Evolutionary conservation across 345 rosid genomes (phyloP), one percentile per base, ranked within the genome.

Genomic region (Acer campestre): DNA sequence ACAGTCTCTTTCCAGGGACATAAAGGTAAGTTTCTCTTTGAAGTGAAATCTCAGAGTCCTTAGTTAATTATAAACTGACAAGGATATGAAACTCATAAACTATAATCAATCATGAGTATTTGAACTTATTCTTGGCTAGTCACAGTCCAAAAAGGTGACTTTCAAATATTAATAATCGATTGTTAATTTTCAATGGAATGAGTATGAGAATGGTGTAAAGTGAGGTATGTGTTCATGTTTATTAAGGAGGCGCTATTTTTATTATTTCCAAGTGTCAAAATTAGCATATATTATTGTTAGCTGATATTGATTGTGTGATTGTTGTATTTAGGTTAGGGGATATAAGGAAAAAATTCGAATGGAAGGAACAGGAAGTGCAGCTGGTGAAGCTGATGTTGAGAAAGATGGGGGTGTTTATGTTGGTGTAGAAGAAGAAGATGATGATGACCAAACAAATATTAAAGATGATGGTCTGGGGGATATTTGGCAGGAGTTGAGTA

Each of bases 401-500:
- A 85, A 79, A 71, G 93, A 85, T 67, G 85, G 85, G 81, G 98
- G 98, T 70, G 82, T 82, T 35, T 94, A 90, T 64, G 83, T 94
- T 67, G 95, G 97, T 22, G 88, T 80, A 25, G 90, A 84, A 40
- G 87, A 89, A 11, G 84, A 81, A 70, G 91, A 77, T 49, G 84
- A 85, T 73, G 78, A 79, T 80, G 18, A 56, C 75, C 82, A 69
- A 67, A 68, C 78, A 17, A 85, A 81, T 79, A 70, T 53, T 44
- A 82, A 71, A 79, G 93, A 93, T 80, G 94, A 88, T 66, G 97
- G 91, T 70, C 85, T 93, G 73, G 92, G 92, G 73, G 88, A 92
- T 88, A 91, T 95, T 71, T 95, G 98, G 99, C 89, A 81, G 63
- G 94, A 90, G 82, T 92, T 93, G 98, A 83, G 91, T 70, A 78